phyloP scores from a whole-genome alignment of 2,329 filamentous ascomycete genomes.

The Ceratocystis variospora region DNA sequence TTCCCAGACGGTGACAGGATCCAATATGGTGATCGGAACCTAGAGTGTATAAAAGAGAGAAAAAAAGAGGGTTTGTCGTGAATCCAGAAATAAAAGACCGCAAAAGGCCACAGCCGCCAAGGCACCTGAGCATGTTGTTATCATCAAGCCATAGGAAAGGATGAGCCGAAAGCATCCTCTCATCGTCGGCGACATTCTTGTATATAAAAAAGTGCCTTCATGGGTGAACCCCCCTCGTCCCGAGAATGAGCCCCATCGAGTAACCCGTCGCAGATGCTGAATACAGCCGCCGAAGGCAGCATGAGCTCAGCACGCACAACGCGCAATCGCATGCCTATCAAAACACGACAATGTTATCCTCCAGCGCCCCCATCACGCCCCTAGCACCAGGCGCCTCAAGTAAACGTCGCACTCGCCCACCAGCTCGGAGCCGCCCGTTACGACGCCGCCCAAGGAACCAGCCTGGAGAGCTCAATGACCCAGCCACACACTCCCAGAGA shows the following conservation, averaged over 20 bases:
- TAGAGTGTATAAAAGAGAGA: conserved; percentile 20
- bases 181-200: background rate
- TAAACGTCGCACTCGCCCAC: conserved; percentile 13
- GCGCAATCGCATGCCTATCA: conserved; percentile 98
- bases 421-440: background rate
- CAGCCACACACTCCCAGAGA: conserved; percentile 7
- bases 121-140: no score
- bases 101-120: background rate
- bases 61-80: conserved; percentile 12
- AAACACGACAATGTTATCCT: conserved; percentile 73
- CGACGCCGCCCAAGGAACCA: background rate
- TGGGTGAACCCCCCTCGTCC: conserved; percentile 59
- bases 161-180: background rate
- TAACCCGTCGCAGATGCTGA: conserved; percentile 41
- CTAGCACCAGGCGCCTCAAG: conserved; percentile 24
- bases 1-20: conserved; percentile 17
- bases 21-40: conserved; percentile 7
- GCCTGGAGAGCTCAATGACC: background rate
- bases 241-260: conserved; percentile 99
- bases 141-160: no score
- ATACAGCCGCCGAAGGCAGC: background rate
- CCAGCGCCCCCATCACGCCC: conserved; percentile 23
- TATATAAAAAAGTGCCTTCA: conserved; percentile 13
- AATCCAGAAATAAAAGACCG: background rate
- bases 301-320: conserved; percentile 25